phyloP scores from a whole-genome alignment of 345 rosid genomes.

The Eucalyptus pumila region DNA sequence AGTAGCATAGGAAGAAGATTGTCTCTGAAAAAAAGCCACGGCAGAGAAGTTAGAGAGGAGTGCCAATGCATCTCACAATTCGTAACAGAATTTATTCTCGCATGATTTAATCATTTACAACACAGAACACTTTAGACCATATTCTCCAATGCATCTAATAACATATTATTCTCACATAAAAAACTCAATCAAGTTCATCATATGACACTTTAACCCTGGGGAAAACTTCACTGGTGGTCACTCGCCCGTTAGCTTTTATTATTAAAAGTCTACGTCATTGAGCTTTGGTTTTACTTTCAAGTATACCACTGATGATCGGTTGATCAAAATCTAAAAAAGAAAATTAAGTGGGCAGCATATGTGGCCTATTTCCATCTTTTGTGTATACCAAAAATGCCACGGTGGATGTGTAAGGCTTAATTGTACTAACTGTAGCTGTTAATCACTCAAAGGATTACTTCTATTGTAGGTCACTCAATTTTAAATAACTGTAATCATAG shows the following conservation, averaged over 20 bases:
- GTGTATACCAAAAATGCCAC: not conserved
- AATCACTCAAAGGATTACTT: not conserved
- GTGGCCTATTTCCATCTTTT: not conserved
- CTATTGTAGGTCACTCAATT: not conserved
- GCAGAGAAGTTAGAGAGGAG: not conserved
- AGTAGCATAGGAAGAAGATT: constrained; percentile 42
- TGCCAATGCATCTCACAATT: not conserved
- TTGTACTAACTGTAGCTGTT: not conserved
- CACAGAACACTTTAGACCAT: not conserved
- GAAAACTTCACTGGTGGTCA: not conserved
- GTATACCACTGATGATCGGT: not conserved
- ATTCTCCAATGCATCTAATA: not conserved
- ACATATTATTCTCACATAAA: not conserved
- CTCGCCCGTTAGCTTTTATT: not conserved
- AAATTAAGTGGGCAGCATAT: not conserved
- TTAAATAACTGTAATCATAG: not conserved
- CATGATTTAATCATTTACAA: not conserved
- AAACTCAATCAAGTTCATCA: not conserved
- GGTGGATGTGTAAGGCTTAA: not conserved
- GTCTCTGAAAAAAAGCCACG: constrained; percentile 24
- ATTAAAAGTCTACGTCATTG: not conserved
- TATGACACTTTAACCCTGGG: not conserved
- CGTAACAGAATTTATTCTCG: not conserved
- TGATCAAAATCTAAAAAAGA: not conserved
- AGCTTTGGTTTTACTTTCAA: not conserved